Evolutionary conservation across 768 basidiomycete genomes (phyloP).

Genomic region (Ramaria sp.): DNA sequence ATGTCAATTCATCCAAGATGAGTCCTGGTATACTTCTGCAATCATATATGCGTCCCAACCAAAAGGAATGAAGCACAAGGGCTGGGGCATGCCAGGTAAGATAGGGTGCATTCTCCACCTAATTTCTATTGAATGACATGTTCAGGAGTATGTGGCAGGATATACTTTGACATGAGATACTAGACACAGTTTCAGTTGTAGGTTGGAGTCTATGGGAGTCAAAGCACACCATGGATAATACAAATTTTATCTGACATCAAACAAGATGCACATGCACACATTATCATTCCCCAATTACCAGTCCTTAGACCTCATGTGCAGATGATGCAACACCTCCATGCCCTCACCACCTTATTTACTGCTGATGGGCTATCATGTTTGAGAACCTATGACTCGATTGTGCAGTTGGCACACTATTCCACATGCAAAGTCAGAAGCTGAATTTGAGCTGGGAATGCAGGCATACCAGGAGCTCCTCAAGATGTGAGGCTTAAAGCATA

Average conservation of each 20-base stretch:
- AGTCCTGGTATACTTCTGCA: conserved; percentile 66
- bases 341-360: conserved; percentile 52
- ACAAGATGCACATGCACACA: conserved; percentile 56
- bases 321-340: conserved; percentile 75
- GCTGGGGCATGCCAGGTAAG: too few species aligned
- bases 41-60: conserved; percentile 64
- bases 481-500: conserved; percentile 32
- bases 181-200: conserved; percentile 59
- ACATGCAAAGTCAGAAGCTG: conserved; percentile 49
- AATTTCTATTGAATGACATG: too few species aligned
- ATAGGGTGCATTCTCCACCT: too few species aligned
- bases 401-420: conserved; percentile 60
- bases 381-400: conserved; percentile 58
- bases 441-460: conserved; percentile 52
- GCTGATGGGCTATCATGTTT: conserved; percentile 9
- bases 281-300: conserved; percentile 66
- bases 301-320: conserved; percentile 58
- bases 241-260: neutral
- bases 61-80: conserved; percentile 51
- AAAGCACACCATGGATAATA: neutral
- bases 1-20: conserved; percentile 56
- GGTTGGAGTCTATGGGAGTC: conserved; percentile 49
- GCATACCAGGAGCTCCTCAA: conserved; percentile 52
- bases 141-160: conserved; percentile 36
- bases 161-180: conserved; percentile 56